These are phyloP conservation scores for Cutaneotrichosporon arboriforme DNA, from an alignment of 1,284 basidiomycete species.

Conservation along the genomic window DNA sequence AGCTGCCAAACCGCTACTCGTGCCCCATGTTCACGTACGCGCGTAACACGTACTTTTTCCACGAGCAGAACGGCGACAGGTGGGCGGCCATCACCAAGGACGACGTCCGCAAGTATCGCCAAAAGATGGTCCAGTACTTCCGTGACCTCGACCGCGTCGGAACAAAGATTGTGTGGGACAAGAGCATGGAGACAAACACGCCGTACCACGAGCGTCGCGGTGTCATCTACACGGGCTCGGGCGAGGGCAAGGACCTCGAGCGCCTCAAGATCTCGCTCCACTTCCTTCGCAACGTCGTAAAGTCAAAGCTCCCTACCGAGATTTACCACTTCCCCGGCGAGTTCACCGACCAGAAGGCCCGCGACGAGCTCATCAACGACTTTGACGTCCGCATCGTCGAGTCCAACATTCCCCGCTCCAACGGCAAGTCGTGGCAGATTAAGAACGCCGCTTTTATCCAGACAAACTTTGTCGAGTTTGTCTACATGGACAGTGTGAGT, in stretches of 20 bases:
- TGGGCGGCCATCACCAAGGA: slow-evolving; percentile 40
- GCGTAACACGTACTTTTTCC: slow-evolving; percentile 45
- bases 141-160: slow-evolving; percentile 39
- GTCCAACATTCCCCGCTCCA: slow-evolving; percentile 16
- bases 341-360: slow-evolving; percentile 33
- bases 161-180: slow-evolving; percentile 40
- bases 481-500: slow-evolving; percentile 46
- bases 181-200: slow-evolving; percentile 29
- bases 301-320: slow-evolving; percentile 48
- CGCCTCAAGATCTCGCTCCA: slow-evolving; percentile 42
- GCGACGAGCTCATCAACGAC: slow-evolving; percentile 31
- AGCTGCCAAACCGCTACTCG: slow-evolving; percentile 33
- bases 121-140: slow-evolving; percentile 45
- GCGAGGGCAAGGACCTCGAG: slow-evolving; percentile 43
- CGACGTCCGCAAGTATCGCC: slow-evolving; percentile 40
- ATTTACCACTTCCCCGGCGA: slow-evolving; percentile 50
- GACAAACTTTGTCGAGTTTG: slow-evolving; percentile 43
- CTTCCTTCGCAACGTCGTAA: slow-evolving; percentile 46
- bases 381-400: slow-evolving; percentile 29
- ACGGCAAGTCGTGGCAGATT: slow-evolving; percentile 43
- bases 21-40: slow-evolving; percentile 44
- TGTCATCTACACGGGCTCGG: slow-evolving; percentile 49
- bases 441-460: slow-evolving; percentile 44
- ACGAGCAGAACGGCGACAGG: slow-evolving; percentile 34
- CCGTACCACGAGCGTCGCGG: slow-evolving; percentile 36